Conservation (phyloP, 2,329 filamentous ascomycete genomes). For the Pseudogymnoascus sp. region DNA sequence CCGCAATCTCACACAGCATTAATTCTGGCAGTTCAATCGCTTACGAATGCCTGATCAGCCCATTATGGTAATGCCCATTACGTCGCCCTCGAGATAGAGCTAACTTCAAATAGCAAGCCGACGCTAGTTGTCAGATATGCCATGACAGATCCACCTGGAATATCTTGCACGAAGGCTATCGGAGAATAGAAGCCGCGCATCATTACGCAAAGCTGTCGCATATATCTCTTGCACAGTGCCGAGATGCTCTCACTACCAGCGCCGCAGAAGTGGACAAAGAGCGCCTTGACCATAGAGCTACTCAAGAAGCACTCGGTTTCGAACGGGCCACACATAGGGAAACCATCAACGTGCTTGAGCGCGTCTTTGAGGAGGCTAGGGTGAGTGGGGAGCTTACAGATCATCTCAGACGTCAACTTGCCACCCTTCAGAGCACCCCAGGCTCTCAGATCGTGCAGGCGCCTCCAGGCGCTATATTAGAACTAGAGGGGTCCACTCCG, state of each 20-base stretch:
- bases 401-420: neutral
- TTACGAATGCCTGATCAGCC: slow-evolving; percentile 10
- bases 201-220: no score
- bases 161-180: neutral
- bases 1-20: slow-evolving; percentile 10
- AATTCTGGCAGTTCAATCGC: slow-evolving; percentile 10
- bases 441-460: neutral
- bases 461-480: neutral
- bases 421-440: neutral
- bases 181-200: neutral
- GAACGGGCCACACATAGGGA: slow-evolving; percentile 4
- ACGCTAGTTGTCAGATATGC: neutral
- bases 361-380: slow-evolving; percentile 12
- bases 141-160: neutral
- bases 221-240: no score
- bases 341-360: slow-evolving; percentile 10
- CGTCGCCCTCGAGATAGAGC: neutral
- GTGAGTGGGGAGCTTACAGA: slow-evolving; percentile 11
- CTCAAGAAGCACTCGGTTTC: slow-evolving; percentile 7
- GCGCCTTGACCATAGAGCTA: neutral
- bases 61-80: neutral
- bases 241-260: neutral
- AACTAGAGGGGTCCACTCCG: neutral
- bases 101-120: neutral
- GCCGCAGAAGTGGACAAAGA: slow-evolving; percentile 1